Base-by-base conservation (phyloP, 1,139 yeast species). In the Geotrichum macrosporum region DNA sequence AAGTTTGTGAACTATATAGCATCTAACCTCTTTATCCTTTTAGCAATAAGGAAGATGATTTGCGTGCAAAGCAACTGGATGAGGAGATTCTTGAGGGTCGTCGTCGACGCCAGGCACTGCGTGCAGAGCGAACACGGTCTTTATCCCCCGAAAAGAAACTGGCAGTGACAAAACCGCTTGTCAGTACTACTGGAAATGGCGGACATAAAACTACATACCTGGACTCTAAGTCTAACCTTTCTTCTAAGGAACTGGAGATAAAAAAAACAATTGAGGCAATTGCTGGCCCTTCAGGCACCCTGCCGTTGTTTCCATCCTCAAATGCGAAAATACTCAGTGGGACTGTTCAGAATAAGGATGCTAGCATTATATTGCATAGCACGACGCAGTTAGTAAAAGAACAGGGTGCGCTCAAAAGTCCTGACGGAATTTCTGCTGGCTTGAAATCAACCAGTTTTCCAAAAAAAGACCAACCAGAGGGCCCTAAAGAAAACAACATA, bases 41-140 rank as follows among this genome's bases (percentile, higher is more conserved):
- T 41, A 60, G 64, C 9, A 61, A 60, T 33, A 62, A 66, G 6
- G 71, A 67, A 45, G 71, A 68, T 51, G 68, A 62, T 34, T 56
- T 55, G 22, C 58, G 70, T 15, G 64, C 67, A 6, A 57, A 58
- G 41, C 59, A 64, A 43, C 57, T 67, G 44, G 70, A 66, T 47
- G 57, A 57, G 27, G 68, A 64, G 44, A 61, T 66, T 33, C 51
- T 56, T 34, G 67, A 62, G 41, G 66, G 67, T 34, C 49, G 67
- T 26, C 53, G 53, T 37, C 51, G 67, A 15, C 57, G 68, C 30
- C 58, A 59, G 46, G 64, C 62, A 2, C 43, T 62, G 34, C 47
- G 66, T 29, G 63, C 59, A 4, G 60, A 57, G 29, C 50, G 63
- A 16, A 55, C 61, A n/a, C 51, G 61, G 13, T 60, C 64, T 13